Percentiles rank a stretch among this genome's conserved stretches.
Evolutionary conservation across 1,284 basidiomycete genomes (phyloP).

Genomic region (Salmacisia buchloeana): DNA sequence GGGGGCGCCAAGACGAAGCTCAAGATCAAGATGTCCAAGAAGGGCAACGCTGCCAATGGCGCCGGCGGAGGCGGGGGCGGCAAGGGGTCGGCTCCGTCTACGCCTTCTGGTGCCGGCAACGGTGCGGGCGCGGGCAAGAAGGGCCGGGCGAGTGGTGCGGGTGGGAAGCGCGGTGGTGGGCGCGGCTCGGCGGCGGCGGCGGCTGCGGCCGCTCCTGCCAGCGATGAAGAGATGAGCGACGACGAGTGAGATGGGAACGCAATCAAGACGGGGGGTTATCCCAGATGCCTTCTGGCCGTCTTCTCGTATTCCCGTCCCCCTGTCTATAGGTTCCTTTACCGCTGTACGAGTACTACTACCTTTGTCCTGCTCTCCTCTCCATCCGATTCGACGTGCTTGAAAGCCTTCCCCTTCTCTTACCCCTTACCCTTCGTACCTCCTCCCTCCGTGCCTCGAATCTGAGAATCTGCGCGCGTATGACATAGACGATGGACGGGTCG

Average conservation of each 20-base stretch:
- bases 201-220: neutral
- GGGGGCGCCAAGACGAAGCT: conserved; percentile 5
- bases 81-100: too few relatives aligned
- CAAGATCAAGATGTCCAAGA: conserved; percentile 7
- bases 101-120: neutral
- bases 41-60: too few relatives aligned
- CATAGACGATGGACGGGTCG: neutral
- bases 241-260: neutral
- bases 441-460: too few relatives aligned
- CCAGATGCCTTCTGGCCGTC: neutral
- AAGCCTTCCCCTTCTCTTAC: too few relatives aligned
- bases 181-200: too few relatives aligned
- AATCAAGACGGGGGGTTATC: neutral
- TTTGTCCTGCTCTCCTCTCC: neutral
- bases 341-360: too few relatives aligned
- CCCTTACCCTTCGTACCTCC: too few relatives aligned
- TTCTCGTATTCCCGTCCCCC: neutral
- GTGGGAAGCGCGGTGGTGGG: neutral
- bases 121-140: neutral
- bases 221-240: conserved; percentile 8
- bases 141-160: neutral
- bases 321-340: too few relatives aligned
- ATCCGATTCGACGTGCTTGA: too few relatives aligned
- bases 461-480: too few relatives aligned
- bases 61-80: too few relatives aligned